These are phyloP conservation scores for Drosera spatulata DNA, from an alignment of 179 eudicot species.

Conservation along the genomic window DNA sequence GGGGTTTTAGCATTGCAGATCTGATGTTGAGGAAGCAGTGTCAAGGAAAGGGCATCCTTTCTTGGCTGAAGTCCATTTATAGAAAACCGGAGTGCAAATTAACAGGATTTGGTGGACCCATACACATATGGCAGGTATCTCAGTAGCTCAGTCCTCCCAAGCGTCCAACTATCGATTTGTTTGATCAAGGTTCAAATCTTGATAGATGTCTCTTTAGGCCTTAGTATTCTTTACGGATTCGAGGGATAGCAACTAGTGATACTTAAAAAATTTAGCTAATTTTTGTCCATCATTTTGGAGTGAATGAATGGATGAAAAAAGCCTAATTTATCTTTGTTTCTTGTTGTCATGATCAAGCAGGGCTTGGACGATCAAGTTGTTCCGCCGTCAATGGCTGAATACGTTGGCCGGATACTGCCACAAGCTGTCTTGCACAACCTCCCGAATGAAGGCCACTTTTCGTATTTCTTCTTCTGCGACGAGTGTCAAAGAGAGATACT, in stretches of 20 bases:
- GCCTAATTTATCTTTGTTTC: not conserved
- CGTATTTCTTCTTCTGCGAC: constrained; percentile 65
- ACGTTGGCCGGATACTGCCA: constrained; percentile 53
- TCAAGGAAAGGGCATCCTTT: constrained; percentile 50
- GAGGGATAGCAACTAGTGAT: not conserved
- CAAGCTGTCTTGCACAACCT: constrained; percentile 45
- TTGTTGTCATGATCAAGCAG: constrained; percentile 22
- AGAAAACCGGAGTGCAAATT: constrained; percentile 48
- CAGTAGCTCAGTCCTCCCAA: not conserved
- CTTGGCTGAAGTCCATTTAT: constrained; percentile 67
- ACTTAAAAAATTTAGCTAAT: not conserved
- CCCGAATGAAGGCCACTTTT: constrained; percentile 82
- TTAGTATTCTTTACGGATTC: not conserved
- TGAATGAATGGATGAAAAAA: not conserved
- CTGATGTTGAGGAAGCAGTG: constrained; percentile 56
- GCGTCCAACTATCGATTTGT: too few species aligned
- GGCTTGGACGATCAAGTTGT: constrained; percentile 75
- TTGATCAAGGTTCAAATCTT: not conserved
- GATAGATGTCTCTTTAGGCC: not conserved
- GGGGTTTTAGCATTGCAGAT: constrained; percentile 81
- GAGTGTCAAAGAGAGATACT: constrained; percentile 72
- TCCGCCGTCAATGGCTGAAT: constrained; percentile 72
- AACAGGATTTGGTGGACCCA: constrained; percentile 65
- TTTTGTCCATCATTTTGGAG: not conserved
- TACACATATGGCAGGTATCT: constrained; percentile 89